Evolutionary conservation across 2,329 filamentous ascomycete species (phyloP), one percentile per base, ranked within the genome.

Genomic region (Acephala macrosclerotiorum): DNA sequence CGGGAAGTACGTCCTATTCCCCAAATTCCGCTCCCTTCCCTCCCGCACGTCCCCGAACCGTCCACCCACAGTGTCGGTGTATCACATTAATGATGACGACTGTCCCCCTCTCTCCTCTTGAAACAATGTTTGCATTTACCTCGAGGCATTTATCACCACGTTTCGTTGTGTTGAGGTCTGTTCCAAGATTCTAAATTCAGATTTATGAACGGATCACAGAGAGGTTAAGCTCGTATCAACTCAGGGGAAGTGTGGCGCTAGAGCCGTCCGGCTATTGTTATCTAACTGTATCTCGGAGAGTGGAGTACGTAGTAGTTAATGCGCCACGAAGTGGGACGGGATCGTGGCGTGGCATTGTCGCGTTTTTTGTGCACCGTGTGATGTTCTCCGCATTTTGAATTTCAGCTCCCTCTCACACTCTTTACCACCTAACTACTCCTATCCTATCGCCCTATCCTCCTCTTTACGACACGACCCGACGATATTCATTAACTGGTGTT

Each of bases 21-120:
- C 2, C 8, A 45, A 18, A n/a, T 38, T 16, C 45, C 45, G 3
- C n/a, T n/a, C n/a, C n/a, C n/a, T n/a, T n/a, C n/a, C n/a, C 20
- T 42, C 36, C 38, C 12, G 29, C 40, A n/a, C 18, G 9, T 9
- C 18, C 22, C 36, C 36, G 36, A 14, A 38, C n/a, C 20, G 42
- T 49, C n/a, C 47, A 16, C 42, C 35, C 36, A 9, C 38, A 5
- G 33, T 18, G 18, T n/a, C 22, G 42, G 16, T 47, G 61, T 59
- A 53, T 63, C 61, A 63, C 8, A 33, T 63, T 63, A 33, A 59
- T 38, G n/a, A 38, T 45, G 40, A 16, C 42, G 29, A 38, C 7
- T 38, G 36, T 38, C 36, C 36, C 36, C 14, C 36, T 14, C 36
- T 8, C 20, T 45, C 20, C 18, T 14, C n/a, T 45, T 45, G 20